Base-by-base conservation (phyloP, 2,329 filamentous ascomycete genomes). In the Colletotrichum brevisporum region DNA sequence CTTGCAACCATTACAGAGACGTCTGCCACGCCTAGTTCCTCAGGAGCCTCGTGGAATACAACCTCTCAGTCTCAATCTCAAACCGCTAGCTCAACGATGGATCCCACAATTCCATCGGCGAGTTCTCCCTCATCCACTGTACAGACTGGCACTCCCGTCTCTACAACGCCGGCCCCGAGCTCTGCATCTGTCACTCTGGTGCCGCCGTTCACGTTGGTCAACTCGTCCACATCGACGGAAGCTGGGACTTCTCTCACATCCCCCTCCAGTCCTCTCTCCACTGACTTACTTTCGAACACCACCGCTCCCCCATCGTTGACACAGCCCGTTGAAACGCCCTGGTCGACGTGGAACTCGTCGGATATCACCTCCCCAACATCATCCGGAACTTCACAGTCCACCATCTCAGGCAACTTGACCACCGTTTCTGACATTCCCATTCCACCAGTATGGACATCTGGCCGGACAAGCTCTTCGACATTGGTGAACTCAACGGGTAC, bases 321-420 rank as follows among this genome's bases (percentile, higher is more conserved):
- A 5, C 62, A 56, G 24, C 62, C 66, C 8, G 62, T 69, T 39
- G 62, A 69, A 45, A 52, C 24, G 6, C 50, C 55, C 2, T 66
- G 54, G 62, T 26, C 61, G 12, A 65, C 66, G 5, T 65, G 55
- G 62, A 60, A 66, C 27, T 69, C 66, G 4, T 39, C 59, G 4
- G 15, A 8, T 8, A 53, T 21, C 8, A 52, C 16, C 8, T 58
- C 53, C 2, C 3, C 16, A 27, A 31, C 27, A 6, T 9, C 56
- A 16, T 61, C 31, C 5, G 47, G 10, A 10, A 16, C 8, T 1
- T 16, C 45, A 10, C 16, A 6, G 16, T 16, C 58, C 4, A 36
- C 48, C 12, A 12, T 27, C 10, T 18, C 48, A 26, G 31, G 12
- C 3, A 61, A 31, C 16, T 1, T 12, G 31, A 61, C 31, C 6